Evolutionary conservation across 2,329 filamentous ascomycete genomes (phyloP).

Genomic region (Ophiostoma pallidulum): DNA sequence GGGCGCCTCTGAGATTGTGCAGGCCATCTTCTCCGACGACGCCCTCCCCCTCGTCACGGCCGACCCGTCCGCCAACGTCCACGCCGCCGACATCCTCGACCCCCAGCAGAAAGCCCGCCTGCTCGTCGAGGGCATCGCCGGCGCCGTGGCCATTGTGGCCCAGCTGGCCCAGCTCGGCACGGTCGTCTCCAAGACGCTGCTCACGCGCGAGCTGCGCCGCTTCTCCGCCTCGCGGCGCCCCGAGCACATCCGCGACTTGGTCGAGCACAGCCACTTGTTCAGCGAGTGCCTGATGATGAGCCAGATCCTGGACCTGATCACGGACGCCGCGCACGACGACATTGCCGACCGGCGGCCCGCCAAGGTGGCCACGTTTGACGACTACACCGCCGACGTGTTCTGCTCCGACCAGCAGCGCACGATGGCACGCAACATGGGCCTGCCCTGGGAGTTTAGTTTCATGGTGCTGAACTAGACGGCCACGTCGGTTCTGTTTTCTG

Average conservation of each 20-base stretch:
- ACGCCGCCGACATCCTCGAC: slow-evolving; percentile 22
- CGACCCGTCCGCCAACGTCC: slow-evolving; percentile 19
- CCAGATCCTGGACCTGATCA: slow-evolving; percentile 26
- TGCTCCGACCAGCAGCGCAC: slow-evolving; percentile 23
- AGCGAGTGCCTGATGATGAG: slow-evolving; percentile 25
- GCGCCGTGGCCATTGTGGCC: slow-evolving; percentile 24
- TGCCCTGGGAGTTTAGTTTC: slow-evolving; percentile 30
- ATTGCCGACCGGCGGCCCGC: background rate
- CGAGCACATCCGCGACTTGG: slow-evolving; percentile 21
- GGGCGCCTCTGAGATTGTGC: slow-evolving; percentile 21
- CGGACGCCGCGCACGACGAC: slow-evolving; percentile 22
- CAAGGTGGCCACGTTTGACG: slow-evolving; percentile 17
- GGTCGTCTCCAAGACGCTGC: slow-evolving; percentile 16
- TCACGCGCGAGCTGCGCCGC: slow-evolving; percentile 23
- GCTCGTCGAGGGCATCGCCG: slow-evolving; percentile 28
- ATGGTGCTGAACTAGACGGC: slow-evolving; percentile 26
- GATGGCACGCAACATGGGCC: slow-evolving; percentile 26
- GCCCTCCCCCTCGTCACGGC: slow-evolving; percentile 25
- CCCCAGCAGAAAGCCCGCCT: slow-evolving; percentile 25
- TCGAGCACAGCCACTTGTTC: slow-evolving; percentile 25
- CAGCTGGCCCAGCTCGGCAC: slow-evolving; percentile 15
- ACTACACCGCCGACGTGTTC: slow-evolving; percentile 20
- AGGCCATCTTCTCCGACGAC: slow-evolving; percentile 27
- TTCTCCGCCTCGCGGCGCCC: slow-evolving; percentile 25
- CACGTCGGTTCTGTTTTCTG: background rate